Evolutionary conservation across 768 basidiomycete genomes (phyloP), one percentile per base, ranked within the genome.

Genomic region (Gloeostereum incarnatum): DNA sequence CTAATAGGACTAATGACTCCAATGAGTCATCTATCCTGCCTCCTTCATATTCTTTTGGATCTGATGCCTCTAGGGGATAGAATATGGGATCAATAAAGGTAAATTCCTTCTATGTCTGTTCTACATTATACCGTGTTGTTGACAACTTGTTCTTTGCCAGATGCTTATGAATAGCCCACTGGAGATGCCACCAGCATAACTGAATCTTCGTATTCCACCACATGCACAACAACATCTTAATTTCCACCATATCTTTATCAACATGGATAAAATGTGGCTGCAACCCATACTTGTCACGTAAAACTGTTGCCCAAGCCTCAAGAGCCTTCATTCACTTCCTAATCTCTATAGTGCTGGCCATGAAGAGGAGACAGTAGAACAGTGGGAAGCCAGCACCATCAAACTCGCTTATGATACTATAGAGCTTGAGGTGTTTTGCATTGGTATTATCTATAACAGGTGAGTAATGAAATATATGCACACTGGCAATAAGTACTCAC

Each of bases 341-440:
- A 33, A 36, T 36, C 5, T 40, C 37, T 3, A 51, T 47, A 26
- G 53, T 35, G 2, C 32, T 40, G 1, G 46, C 50, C 1, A 53
- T 55, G 13, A 50, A 51, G 13, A 54, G 31, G 3, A 55, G 40
- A 20, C 43, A 45, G 35, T 55, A 55, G 22, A 42, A 42, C 6
- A 54, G 20, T 1, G 50, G 53, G 37, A 55, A 48, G 5, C 53
- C 53, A 1, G 48, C 44, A 40, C 41, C 41, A 35, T 55, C 50
- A 19, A 46, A 34, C 40, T 55, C 53, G 2, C 33, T 42, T 25
- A 55, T 39, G 14, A 54, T 38, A 18, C 43, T 42, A 31, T 55
- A 54, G 2, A 55, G 43, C 38, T 54, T 47, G 17, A 55, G 47
- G 30, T 52, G 36, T 27, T 41, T 38, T 1, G 53, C 37, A 21